Evolutionary conservation across 2,329 filamentous ascomycete genomes (phyloP).

Genomic region (Hymenoscyphus salicellus): DNA sequence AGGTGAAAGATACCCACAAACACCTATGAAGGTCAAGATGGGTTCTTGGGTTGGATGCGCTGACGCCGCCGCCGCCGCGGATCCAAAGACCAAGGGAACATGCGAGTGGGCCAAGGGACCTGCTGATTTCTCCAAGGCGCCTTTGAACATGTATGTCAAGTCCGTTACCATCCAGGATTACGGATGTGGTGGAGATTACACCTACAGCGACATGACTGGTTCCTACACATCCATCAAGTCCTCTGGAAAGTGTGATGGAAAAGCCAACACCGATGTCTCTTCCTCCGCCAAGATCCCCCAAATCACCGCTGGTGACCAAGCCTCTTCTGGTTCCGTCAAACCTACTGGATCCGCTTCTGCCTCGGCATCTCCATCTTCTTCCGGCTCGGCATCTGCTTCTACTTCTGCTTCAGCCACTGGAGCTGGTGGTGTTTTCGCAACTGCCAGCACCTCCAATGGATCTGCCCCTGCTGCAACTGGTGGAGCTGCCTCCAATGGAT

Average conservation of each 20-base stretch:
- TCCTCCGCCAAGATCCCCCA: constrained; percentile 14
- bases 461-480: neutral
- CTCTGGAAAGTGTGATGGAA: constrained; percentile 26
- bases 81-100: constrained; percentile 51
- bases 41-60: constrained; percentile 50
- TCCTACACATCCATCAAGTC: constrained; percentile 47
- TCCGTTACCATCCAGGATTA: constrained; percentile 50
- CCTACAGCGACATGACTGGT: constrained; percentile 48
- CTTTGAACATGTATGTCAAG: constrained; percentile 52
- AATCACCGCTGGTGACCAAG: constrained; percentile 11
- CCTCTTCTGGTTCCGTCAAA: constrained; percentile 8
- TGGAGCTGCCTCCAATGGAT: neutral
- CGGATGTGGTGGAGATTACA: constrained; percentile 48
- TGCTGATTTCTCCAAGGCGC: constrained; percentile 44
- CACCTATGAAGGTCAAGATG: constrained; percentile 64
- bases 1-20: constrained; percentile 63
- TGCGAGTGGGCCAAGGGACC: constrained; percentile 65
- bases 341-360: constrained; percentile 7
- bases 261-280: constrained; percentile 9
- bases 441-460: neutral
- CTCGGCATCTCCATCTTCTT: neutral
- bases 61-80: constrained; percentile 40
- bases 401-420: neutral
- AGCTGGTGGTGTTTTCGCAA: neutral
- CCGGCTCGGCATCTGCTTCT: neutral